Conservation (phyloP, 208 protist species). For the Tetramitus jugosus region DNA sequence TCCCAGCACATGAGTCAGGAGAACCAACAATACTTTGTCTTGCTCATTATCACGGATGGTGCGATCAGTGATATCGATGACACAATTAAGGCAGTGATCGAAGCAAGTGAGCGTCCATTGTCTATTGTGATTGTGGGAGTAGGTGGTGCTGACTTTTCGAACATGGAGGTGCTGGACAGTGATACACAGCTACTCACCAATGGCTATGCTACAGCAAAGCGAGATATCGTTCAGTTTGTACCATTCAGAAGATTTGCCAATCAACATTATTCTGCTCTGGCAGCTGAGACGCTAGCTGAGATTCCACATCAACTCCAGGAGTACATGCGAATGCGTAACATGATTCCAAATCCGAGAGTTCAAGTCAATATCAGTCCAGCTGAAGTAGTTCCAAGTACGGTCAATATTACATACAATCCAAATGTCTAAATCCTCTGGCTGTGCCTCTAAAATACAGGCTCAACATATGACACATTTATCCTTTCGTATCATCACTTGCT, state of each 20-base stretch:
- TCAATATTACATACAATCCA: too few relatives aligned
- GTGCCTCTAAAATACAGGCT: too few relatives aligned
- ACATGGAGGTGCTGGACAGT: conserved; percentile 70
- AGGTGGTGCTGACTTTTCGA: conserved; percentile 66
- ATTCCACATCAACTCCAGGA: conserved; percentile 8
- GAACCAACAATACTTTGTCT: conserved; percentile 25
- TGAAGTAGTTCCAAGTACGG: too few relatives aligned
- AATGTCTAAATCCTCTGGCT: too few relatives aligned
- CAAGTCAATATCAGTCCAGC: too few relatives aligned
- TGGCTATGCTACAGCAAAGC: background rate
- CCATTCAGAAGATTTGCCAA: conserved; percentile 1
- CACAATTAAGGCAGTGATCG: conserved; percentile 62
- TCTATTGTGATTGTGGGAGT: conserved; percentile 80
- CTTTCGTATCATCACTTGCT: too few relatives aligned
- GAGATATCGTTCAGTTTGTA: conserved; percentile 30
- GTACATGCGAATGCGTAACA: too few relatives aligned
- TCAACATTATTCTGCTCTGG: background rate
- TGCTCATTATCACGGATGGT: conserved; percentile 37
- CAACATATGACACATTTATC: too few relatives aligned
- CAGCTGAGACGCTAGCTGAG: background rate
- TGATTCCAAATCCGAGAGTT: too few relatives aligned
- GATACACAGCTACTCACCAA: conserved; percentile 39
- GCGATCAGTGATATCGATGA: conserved; percentile 65
- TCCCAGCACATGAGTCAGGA: background rate
- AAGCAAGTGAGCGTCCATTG: conserved; percentile 57